Evolutionary conservation across 495 filamentous ascomycete species (phyloP).

Genomic region (Entonaema liquescens): DNA sequence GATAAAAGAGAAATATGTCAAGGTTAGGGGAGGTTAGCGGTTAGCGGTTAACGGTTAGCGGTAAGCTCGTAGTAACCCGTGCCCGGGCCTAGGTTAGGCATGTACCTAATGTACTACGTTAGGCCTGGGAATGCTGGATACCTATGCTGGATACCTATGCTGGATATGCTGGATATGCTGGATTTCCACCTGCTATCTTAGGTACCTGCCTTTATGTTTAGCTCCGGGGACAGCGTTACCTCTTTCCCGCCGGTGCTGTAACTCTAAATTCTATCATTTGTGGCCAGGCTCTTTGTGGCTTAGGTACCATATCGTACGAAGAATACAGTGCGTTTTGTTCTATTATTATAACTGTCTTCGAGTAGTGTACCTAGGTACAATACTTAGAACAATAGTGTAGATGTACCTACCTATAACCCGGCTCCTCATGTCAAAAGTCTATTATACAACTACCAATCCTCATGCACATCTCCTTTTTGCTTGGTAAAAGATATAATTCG

Average conservation of each 20-base stretch:
- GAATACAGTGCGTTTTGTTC: background rate
- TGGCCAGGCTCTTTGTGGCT: too few relatives aligned
- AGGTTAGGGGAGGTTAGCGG: background rate
- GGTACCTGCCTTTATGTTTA: background rate
- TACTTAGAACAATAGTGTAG: too few relatives aligned
- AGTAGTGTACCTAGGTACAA: too few relatives aligned
- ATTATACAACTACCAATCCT: background rate
- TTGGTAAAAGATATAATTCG: background rate
- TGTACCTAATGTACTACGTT: background rate
- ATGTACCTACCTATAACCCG: too few relatives aligned
- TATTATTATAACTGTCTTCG: background rate
- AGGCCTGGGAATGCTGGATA: background rate
- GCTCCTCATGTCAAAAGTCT: background rate
- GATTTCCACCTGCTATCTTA: background rate
- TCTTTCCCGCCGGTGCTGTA: background rate
- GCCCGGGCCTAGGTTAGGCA: background rate
- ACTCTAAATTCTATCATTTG: conserved; percentile 12
- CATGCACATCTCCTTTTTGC: background rate
- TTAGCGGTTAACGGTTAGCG: background rate
- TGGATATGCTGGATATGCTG: too few relatives aligned
- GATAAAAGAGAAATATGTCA: background rate
- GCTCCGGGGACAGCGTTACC: background rate
- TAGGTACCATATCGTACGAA: conserved; percentile 5
- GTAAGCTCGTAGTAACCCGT: background rate
- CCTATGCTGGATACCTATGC: too few relatives aligned